A percentile compares a stretch with the other conserved stretches of the same genome.
phyloP scores from a whole-genome alignment of 2,329 filamentous ascomycete genomes.

The Podosphaera fusca region DNA sequence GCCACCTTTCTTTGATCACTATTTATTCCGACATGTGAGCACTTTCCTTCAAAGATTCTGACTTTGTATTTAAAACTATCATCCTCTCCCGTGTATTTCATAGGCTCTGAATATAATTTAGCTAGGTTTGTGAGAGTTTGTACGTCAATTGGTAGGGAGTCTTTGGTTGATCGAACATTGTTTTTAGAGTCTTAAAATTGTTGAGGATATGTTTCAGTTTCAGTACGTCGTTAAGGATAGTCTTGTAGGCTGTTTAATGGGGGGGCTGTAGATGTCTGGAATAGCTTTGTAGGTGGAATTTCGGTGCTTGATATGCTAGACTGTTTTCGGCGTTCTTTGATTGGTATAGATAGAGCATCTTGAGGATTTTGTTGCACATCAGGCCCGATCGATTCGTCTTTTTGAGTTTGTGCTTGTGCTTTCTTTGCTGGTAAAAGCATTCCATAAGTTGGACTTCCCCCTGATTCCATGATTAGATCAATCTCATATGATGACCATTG shows the following conservation, averaged over 20 bases:
- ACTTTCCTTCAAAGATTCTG: neutral
- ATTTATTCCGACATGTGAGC: neutral
- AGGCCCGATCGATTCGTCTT: neutral
- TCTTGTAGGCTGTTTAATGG: neutral
- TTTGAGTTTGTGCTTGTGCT: neutral
- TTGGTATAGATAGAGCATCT: neutral
- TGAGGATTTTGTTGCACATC: neutral
- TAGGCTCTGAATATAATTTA: neutral
- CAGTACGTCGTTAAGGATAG: too few relatives aligned
- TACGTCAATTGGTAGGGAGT: too few relatives aligned
- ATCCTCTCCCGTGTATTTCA: neutral
- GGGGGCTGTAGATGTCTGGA: neutral
- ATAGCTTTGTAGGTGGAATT: neutral
- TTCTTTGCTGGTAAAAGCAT: neutral
- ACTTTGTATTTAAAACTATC: conserved; percentile 1
- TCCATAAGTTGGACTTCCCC: neutral
- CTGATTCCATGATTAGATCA: neutral
- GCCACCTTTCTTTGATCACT: neutral
- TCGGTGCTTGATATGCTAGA: neutral
- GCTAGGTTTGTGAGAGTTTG: neutral
- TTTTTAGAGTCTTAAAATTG: too few relatives aligned
- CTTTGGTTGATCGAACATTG: too few relatives aligned
- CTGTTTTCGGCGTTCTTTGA: neutral
- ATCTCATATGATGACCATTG: neutral
- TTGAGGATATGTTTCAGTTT: too few relatives aligned